These are phyloP conservation scores for Plenodomus lindquistii DNA, from an alignment of 2,329 filamentous ascomycete genomes.

Conservation along the genomic window DNA sequence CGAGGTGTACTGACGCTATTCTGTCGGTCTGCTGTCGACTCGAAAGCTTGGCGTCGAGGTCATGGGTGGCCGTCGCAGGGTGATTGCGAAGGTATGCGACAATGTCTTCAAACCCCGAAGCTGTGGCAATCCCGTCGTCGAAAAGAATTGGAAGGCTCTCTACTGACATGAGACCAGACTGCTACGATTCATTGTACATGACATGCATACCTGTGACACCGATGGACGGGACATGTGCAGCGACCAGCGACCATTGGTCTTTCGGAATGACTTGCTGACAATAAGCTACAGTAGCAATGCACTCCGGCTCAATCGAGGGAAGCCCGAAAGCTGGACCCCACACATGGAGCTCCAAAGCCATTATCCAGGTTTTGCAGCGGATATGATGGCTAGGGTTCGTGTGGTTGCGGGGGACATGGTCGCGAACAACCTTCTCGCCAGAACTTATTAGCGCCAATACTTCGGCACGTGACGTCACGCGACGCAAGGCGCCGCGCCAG, in stretches of 20 bases:
- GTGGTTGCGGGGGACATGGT: not conserved
- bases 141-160: slow-evolving; percentile 62
- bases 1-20: slow-evolving; percentile 43
- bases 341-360: slow-evolving; percentile 77
- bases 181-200: not conserved
- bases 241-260: slow-evolving; percentile 49
- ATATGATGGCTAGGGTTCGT: not conserved
- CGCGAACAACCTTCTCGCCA: not conserved
- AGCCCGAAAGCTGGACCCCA: slow-evolving; percentile 89
- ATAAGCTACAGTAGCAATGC: slow-evolving; percentile 80
- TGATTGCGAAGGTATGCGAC: slow-evolving; percentile 57
- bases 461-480: slow-evolving; percentile 18
- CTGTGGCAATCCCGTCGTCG: slow-evolving; percentile 57
- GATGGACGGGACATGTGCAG: slow-evolving; percentile 64
- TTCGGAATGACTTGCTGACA: slow-evolving; percentile 65
- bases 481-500: not conserved
- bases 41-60: slow-evolving; percentile 36
- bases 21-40: slow-evolving; percentile 43
- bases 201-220: slow-evolving; percentile 64
- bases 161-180: slow-evolving; percentile 26
- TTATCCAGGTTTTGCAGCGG: slow-evolving; percentile 24
- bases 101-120: slow-evolving; percentile 65
- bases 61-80: slow-evolving; percentile 21
- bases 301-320: slow-evolving; percentile 89
- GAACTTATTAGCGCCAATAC: slow-evolving; percentile 10